Evolutionary conservation across 805 yeast species (phyloP).

Genomic region (Wickerhamomyces canadensis): DNA sequence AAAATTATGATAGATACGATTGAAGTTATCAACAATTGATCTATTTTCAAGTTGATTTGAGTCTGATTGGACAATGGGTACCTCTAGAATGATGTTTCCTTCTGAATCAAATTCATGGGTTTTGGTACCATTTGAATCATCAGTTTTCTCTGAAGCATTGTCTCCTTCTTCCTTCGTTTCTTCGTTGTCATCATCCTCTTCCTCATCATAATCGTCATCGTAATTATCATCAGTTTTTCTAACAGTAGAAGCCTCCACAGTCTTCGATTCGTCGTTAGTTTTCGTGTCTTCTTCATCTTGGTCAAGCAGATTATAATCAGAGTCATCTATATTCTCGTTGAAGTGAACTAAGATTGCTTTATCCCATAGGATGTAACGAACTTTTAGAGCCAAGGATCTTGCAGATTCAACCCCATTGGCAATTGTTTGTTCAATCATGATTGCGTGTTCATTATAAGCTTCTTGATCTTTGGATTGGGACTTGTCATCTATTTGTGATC

Average conservation of each 20-base stretch:
- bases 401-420: slow-evolving; percentile 39
- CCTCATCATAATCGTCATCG: slow-evolving; percentile 25
- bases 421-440: slow-evolving; percentile 33
- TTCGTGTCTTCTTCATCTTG: slow-evolving; percentile 3
- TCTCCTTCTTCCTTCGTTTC: slow-evolving; percentile 7
- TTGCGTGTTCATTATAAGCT: slow-evolving; percentile 33
- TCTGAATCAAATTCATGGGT: slow-evolving; percentile 15
- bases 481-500: not conserved
- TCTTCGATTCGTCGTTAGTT: not conserved
- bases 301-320: slow-evolving; percentile 19
- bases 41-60: slow-evolving; percentile 29
- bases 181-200: slow-evolving; percentile 22
- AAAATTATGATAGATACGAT: slow-evolving; percentile 68
- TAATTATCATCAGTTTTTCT: slow-evolving; percentile 33
- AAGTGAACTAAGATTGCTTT: slow-evolving; percentile 52
- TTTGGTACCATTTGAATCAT: no score
- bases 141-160: slow-evolving; percentile 10
- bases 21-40: slow-evolving; percentile 51
- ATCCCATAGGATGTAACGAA: slow-evolving; percentile 69
- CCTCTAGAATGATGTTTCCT: slow-evolving; percentile 24
- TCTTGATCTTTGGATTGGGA: slow-evolving; percentile 7
- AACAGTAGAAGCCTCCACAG: slow-evolving; percentile 15
- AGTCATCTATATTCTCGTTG: slow-evolving; percentile 9
- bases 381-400: slow-evolving; percentile 54
- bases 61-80: slow-evolving; percentile 31